Base-by-base conservation (phyloP, 2,329 filamentous ascomycete genomes). In the Intubia oerlemansii region DNA sequence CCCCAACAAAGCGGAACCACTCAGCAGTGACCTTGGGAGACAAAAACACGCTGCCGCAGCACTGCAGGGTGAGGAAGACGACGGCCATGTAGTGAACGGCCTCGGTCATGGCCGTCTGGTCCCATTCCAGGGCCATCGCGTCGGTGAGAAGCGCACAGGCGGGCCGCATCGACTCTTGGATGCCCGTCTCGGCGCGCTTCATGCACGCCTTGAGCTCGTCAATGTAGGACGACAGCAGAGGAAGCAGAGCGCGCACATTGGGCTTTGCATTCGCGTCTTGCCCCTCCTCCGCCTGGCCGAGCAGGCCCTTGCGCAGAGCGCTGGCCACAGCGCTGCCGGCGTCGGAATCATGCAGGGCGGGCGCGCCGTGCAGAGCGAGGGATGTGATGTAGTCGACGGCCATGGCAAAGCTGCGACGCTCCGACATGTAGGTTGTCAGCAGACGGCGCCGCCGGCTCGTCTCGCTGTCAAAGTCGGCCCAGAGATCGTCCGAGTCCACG, bases 1-100 rank as follows among this genome's bases (percentile, higher is more conserved):
- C 56, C 24, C 62, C 56, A 58, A 84, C 71, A 28, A 84, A 52
- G n/a, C 60, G 53, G 40, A 84, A 81, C 81, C 81, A 91, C 37
- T 65, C 57, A 22, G 66, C 53, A 12, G 82, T 57, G 6, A 70
- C 48, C 10, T 60, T 53, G 12, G 65, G 57, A 11, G 67, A 55
- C 10, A 68, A 56, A 39, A 78, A 63, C 26, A 57, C 48, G 12
- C 52, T 51, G 21, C 55, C 47, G 28, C 62, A 59, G 26, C 63
- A 51, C 36, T 77, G 71, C 19, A 81, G 50, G 13, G 77, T 57
- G 38, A 80, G 62, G 39, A 84, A 78, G 15, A 81, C 52, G 11
- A 82, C 57, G 27, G 80, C 72, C 48, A 88, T 56, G 23, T 73
- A 62, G 43, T 88, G 76, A 22, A 76, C 56, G 24, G 75, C 61